phyloP scores from a whole-genome alignment of 2,329 filamentous ascomycete genomes.

The Cryphonectria parasitica region DNA sequence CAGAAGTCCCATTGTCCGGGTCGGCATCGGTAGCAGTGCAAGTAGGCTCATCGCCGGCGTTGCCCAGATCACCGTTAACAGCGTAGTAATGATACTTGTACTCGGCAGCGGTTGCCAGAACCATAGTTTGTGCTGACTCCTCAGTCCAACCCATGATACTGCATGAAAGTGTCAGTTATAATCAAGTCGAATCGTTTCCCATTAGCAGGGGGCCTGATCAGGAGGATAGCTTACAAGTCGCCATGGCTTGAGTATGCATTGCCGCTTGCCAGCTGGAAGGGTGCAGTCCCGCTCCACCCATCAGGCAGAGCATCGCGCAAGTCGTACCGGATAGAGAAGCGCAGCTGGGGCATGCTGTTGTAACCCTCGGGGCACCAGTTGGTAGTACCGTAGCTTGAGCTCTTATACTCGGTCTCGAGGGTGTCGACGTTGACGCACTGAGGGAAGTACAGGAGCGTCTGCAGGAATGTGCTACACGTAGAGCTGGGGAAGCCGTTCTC shows the following conservation, averaged over 20 bases:
- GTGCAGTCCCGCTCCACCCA: constrained; percentile 46
- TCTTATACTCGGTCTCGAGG: constrained; percentile 37
- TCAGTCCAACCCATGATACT: constrained; percentile 48
- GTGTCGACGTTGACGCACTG: constrained; percentile 43
- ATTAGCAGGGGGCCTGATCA: not conserved
- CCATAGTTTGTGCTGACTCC: constrained; percentile 47
- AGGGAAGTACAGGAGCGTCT: constrained; percentile 58
- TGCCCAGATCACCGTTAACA: constrained; percentile 42
- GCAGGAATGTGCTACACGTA: constrained; percentile 65
- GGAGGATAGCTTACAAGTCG: constrained; percentile 39
- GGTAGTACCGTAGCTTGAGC: constrained; percentile 37
- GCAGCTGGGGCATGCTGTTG: constrained; percentile 48
- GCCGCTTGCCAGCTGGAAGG: constrained; percentile 45
- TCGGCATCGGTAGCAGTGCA: constrained; percentile 46
- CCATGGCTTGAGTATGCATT: constrained; percentile 47
- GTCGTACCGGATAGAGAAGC: constrained; percentile 50
- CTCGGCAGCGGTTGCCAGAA: constrained; percentile 37
- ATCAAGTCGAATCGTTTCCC: not conserved
- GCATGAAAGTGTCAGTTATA: not conserved
- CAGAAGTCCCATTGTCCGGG: constrained; percentile 43
- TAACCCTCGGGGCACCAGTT: constrained; percentile 45
- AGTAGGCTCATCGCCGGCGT: constrained; percentile 36
- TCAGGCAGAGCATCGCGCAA: constrained; percentile 43
- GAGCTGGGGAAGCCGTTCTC: constrained; percentile 74
- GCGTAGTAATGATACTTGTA: constrained; percentile 40